These are phyloP conservation scores for Camelina laxa DNA, from an alignment of 345 rosid genomes.

Conservation along the genomic window DNA sequence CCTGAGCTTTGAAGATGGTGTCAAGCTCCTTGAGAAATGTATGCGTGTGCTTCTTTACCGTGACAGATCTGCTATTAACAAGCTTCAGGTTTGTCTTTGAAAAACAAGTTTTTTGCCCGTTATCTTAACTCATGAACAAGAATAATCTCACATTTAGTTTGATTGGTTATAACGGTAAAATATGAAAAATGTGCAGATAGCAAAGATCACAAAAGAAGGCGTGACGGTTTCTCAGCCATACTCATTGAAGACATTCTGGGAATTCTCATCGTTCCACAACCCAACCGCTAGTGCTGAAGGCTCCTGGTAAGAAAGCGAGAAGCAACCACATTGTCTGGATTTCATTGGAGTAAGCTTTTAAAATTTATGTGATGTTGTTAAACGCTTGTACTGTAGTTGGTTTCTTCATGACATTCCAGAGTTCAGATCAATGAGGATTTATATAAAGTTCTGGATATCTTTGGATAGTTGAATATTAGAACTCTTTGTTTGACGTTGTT, in stretches of 20 bases:
- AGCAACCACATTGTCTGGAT: not conserved
- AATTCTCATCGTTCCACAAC: slow-evolving; percentile 74
- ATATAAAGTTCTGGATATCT: not conserved
- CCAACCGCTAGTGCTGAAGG: slow-evolving; percentile 92
- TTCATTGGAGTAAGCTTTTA: not conserved
- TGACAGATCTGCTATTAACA: slow-evolving; percentile 95
- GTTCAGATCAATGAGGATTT: slow-evolving; percentile 6
- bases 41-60: slow-evolving; percentile 98
- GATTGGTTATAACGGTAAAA: not conserved
- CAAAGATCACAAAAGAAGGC: slow-evolving; percentile 92
- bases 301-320: slow-evolving; percentile 65
- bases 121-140: not conserved
- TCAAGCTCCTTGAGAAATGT: slow-evolving; percentile 89
- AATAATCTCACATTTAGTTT: not conserved
- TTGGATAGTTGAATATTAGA: not conserved
- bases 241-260: slow-evolving; percentile 91
- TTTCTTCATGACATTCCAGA: slow-evolving; percentile 12
- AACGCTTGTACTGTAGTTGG: slow-evolving; percentile 28
- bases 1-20: slow-evolving; percentile 92
- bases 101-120: not conserved
- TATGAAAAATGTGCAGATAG: slow-evolving; percentile 59
- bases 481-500: not conserved
- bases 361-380: not conserved
- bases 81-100: slow-evolving; percentile 77
- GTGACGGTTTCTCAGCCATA: slow-evolving; percentile 86